phyloP scores from a whole-genome alignment of 1,284 basidiomycete species.

The Xanthoconium separans region DNA sequence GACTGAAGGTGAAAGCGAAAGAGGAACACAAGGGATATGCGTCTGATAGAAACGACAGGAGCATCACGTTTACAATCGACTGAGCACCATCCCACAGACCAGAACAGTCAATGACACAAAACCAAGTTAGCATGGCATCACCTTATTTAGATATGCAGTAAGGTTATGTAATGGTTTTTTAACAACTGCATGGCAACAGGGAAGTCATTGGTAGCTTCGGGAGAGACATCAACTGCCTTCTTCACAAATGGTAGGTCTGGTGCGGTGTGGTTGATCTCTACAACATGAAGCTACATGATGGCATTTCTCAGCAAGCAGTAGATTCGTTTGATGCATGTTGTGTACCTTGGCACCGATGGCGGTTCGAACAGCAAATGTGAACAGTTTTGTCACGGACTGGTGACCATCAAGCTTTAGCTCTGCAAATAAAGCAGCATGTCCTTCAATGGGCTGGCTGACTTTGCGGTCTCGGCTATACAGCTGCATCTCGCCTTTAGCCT shows the following conservation, averaged over 20 bases:
- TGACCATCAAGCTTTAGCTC: constrained; percentile 89
- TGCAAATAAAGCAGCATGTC: constrained; percentile 96
- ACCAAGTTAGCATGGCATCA: no score
- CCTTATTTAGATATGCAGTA: no score
- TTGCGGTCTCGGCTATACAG: constrained; percentile 88
- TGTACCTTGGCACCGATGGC: constrained; percentile 94
- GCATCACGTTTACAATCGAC: no score
- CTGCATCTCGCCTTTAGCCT: constrained; percentile 97
- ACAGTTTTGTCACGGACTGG: constrained; percentile 84
- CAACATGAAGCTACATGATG: constrained; percentile 82
- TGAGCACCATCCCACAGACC: no score
- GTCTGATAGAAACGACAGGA: no score
- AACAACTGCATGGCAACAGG: constrained; percentile 99
- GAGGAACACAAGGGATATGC: no score
- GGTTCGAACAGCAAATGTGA: constrained; percentile 94
- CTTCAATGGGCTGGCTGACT: constrained; percentile 99
- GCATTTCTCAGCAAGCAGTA: constrained; percentile 13
- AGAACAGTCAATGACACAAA: no score
- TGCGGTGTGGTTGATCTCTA: constrained; percentile 96
- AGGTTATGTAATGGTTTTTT: no score
- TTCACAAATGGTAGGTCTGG: constrained; percentile 97
- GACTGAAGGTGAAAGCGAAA: no score
- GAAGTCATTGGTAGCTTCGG: constrained; percentile 98
- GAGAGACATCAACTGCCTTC: constrained; percentile 98
- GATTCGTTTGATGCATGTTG: constrained; percentile 11